Base-by-base conservation (phyloP, 148 eudicot species). In the Chenopodium quinoa region DNA sequence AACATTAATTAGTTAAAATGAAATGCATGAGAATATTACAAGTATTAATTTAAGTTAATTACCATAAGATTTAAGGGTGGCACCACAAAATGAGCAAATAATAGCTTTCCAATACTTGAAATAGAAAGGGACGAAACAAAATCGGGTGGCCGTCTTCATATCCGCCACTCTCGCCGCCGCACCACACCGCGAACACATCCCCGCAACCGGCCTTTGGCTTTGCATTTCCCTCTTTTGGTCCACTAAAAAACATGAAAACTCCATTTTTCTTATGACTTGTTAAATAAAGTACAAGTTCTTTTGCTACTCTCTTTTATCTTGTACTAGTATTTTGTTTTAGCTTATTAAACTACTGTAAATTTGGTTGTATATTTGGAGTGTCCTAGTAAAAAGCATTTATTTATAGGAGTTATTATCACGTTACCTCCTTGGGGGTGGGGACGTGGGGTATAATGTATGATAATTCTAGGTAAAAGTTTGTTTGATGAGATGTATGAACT, bases 131-230 rank as follows among this genome's bases (percentile, higher is more conserved):
- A 93, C 78, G 65, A 56, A 85, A 84, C 93, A 91, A 82, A 89
- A 89, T 73, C 91, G 85, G 0, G 93, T 90, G 13, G 81, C 47
- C 11, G 89, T 88, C 71, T 82, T 80, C 89, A 90, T 90, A 58
- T 91, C 93, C 0, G 97, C 97, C 54, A 93, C 91, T n/a, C 84
- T 89, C 0, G 97, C 97, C 1, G 91, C 88, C 8, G 90, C 68
- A 0, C 90, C 86, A 77, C 97, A 93, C 88, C 90, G 67, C 29
- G 94, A 90, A 63, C 97, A 93, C 75, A 76, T 62, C 12, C 91
- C 92, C 0, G 94, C 97, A 70, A 84, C 92, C 64, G 94, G 91
- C 77, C 79, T 86, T 70, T 84, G 82, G 54, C 85, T 82, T 81
- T 75, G 78, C 82, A 93, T 81, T 58, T 58, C 82, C 80, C 86